These are phyloP conservation scores for Nannochloropsis limnetica DNA, from an alignment of 352 stramenopile species.

Conservation along the genomic window DNA sequence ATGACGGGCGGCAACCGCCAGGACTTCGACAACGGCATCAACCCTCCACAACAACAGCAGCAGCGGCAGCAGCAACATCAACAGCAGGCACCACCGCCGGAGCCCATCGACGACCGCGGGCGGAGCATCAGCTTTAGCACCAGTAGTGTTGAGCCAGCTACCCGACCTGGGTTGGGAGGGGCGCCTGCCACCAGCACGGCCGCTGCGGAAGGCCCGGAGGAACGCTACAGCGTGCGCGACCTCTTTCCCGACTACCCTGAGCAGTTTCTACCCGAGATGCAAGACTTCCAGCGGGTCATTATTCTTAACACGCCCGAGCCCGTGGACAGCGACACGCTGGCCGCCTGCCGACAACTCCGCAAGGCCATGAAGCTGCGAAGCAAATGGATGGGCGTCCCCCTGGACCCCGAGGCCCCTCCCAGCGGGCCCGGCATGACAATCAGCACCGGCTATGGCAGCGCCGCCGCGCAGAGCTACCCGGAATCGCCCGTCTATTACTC, in stretches of 20 bases:
- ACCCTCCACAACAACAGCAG: not conserved
- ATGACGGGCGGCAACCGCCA: not conserved
- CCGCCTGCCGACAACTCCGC: slow-evolving; percentile 3
- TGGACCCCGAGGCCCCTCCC: slow-evolving; percentile 1
- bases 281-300: not conserved
- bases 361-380: slow-evolving; percentile 16
- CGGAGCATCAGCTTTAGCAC: slow-evolving; percentile 1
- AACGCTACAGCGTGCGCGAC: slow-evolving; percentile 33
- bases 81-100: not conserved
- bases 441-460: not conserved
- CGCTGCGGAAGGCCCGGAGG: not conserved
- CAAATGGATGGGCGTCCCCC: slow-evolving; percentile 21
- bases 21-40: not conserved
- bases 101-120: not conserved
- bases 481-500: slow-evolving; percentile 14
- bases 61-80: not conserved
- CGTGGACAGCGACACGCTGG: slow-evolving; percentile 5
- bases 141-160: not conserved
- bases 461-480: not conserved
- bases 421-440: not conserved
- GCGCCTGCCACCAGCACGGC: not conserved
- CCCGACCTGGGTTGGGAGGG: not conserved
- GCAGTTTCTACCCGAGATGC: not conserved
- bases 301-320: slow-evolving; percentile 7
- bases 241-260: not conserved